Percentiles rank a stretch among this genome's conserved stretches.
Evolutionary conservation across 805 yeast species (phyloP).

Genomic region (Ogataea populi-albae): DNA sequence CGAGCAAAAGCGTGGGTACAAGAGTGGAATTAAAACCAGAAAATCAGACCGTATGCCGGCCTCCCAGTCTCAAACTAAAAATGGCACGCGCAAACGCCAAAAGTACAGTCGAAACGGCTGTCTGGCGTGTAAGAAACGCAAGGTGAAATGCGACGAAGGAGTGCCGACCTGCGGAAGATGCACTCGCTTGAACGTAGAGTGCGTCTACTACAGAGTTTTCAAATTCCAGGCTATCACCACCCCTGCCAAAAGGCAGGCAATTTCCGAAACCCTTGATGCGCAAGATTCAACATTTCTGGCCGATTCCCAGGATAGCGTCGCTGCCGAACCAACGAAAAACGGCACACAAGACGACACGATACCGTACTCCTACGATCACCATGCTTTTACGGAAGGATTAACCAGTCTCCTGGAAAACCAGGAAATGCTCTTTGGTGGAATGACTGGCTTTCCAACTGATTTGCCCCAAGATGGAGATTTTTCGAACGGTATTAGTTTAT

Average conservation of each 20-base stretch:
- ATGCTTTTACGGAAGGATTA: conserved; percentile 13
- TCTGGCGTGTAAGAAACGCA: conserved; percentile 38
- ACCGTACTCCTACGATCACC: too few species aligned
- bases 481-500: conserved; percentile 6
- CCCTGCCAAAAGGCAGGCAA: neutral
- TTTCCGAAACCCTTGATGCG: too few species aligned
- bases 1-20: too few species aligned
- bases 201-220: conserved; percentile 33
- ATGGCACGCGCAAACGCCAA: conserved; percentile 27
- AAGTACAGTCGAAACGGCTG: conserved; percentile 42
- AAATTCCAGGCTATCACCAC: conserved; percentile 23
- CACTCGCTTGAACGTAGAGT: conserved; percentile 30
- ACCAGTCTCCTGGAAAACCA: conserved; percentile 21
- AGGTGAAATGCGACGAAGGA: conserved; percentile 36
- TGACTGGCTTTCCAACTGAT: conserved; percentile 15
- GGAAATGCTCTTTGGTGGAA: conserved; percentile 23
- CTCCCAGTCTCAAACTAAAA: too few species aligned
- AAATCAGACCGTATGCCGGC: neutral
- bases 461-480: conserved; percentile 11
- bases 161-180: conserved; percentile 38
- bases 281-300: too few species aligned
- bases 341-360: neutral
- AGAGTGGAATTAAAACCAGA: too few species aligned
- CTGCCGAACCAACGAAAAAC: neutral
- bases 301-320: too few species aligned